phyloP scores from a whole-genome alignment of 2,329 filamentous ascomycete species.

The Exophiala bonariae region DNA sequence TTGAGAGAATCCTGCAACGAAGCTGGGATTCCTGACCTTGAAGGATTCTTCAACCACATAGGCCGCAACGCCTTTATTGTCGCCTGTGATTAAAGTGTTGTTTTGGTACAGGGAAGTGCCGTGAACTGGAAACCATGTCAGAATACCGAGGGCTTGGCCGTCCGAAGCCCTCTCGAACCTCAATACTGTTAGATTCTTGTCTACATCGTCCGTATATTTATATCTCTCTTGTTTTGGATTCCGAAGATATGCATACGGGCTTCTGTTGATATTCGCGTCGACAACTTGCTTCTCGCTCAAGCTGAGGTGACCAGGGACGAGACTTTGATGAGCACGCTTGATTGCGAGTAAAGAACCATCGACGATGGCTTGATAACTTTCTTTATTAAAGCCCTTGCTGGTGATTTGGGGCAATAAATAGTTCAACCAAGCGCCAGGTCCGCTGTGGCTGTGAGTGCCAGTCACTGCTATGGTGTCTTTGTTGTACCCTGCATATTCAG shows the following conservation, averaged over 20 bases:
- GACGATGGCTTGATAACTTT: slow-evolving; percentile 87
- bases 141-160: slow-evolving; percentile 72
- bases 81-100: slow-evolving; percentile 87
- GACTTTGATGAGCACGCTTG: slow-evolving; percentile 71
- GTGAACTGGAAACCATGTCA: slow-evolving; percentile 92
- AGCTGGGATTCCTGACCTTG: slow-evolving; percentile 44
- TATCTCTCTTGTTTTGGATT: slow-evolving; percentile 77
- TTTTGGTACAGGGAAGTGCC: slow-evolving; percentile 89
- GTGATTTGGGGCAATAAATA: slow-evolving; percentile 92
- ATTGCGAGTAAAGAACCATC: slow-evolving; percentile 82
- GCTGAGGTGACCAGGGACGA: slow-evolving; percentile 69
- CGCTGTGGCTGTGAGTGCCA: slow-evolving; percentile 89
- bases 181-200: slow-evolving; percentile 78
- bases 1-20: slow-evolving; percentile 91
- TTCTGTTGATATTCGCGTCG: slow-evolving; percentile 85
- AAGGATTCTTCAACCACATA: slow-evolving; percentile 71
- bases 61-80: slow-evolving; percentile 94
- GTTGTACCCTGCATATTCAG: slow-evolving; percentile 72
- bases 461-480: slow-evolving; percentile 84
- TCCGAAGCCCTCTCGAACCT: slow-evolving; percentile 75
- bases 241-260: slow-evolving; percentile 80
- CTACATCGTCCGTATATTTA: slow-evolving; percentile 64
- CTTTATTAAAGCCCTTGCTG: slow-evolving; percentile 78
- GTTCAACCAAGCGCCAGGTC: slow-evolving; percentile 90
- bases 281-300: slow-evolving; percentile 68